phyloP scores from a whole-genome alignment of 2,329 filamentous ascomycete genomes.

The Orbilia blumenaviensis region DNA sequence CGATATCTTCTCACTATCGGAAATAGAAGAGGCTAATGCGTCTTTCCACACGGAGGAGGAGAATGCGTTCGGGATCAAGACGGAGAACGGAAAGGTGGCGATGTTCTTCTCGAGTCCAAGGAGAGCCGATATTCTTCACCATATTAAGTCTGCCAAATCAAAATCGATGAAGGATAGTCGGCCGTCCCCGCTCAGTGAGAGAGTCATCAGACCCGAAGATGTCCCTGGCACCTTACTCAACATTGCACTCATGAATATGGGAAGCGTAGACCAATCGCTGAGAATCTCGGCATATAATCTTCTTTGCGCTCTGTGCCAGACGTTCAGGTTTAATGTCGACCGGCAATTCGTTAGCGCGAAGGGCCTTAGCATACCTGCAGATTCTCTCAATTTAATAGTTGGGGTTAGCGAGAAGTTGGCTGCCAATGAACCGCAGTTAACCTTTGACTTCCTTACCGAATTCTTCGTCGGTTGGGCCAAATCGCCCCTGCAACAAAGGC shows the following conservation, averaged over 20 bases:
- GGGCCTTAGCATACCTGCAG: slow-evolving; percentile 69
- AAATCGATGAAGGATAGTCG: slow-evolving; percentile 73
- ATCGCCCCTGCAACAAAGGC: slow-evolving; percentile 73
- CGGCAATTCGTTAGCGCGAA: slow-evolving; percentile 71
- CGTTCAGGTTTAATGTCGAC: slow-evolving; percentile 73
- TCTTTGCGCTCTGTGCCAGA: slow-evolving; percentile 72
- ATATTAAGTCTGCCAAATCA: slow-evolving; percentile 71
- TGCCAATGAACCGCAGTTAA: slow-evolving; percentile 72
- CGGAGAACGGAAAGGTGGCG: slow-evolving; percentile 74
- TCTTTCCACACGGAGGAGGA: slow-evolving; percentile 74
- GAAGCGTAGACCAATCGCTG: slow-evolving; percentile 70
- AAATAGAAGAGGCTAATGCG: slow-evolving; percentile 72
- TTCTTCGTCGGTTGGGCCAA: slow-evolving; percentile 78
- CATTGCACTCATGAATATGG: slow-evolving; percentile 73
- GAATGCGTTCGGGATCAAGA: slow-evolving; percentile 72
- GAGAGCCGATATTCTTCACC: slow-evolving; percentile 71
- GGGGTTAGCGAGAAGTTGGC: slow-evolving; percentile 73
- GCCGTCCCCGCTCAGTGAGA: slow-evolving; percentile 70
- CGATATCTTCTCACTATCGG: slow-evolving; percentile 74
- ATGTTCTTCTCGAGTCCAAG: slow-evolving; percentile 76
- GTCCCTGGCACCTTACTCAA: slow-evolving; percentile 75
- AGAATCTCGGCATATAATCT: slow-evolving; percentile 74
- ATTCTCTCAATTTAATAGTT: slow-evolving; percentile 72
- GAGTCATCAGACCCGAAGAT: slow-evolving; percentile 74
- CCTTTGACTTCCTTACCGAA: slow-evolving; percentile 75